These are phyloP conservation scores for Kuraishia capsulata DNA, from an alignment of 805 yeast species.

Conservation along the genomic window DNA sequence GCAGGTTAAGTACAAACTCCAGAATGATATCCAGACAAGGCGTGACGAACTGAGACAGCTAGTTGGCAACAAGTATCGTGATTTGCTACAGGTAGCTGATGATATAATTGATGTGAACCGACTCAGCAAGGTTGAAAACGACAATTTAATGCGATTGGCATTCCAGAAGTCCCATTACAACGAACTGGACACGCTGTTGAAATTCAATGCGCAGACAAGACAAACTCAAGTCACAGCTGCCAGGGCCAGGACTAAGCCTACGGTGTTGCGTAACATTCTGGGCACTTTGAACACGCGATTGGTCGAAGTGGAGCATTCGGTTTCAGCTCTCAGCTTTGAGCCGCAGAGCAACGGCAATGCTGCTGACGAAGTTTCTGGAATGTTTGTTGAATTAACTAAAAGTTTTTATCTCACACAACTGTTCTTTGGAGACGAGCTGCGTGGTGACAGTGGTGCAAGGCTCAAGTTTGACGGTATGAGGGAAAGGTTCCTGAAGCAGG, in stretches of 20 bases:
- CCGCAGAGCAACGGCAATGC: not conserved
- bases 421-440: constrained; percentile 12
- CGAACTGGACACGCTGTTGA: constrained; percentile 9
- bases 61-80: constrained; percentile 26
- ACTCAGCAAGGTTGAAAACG: constrained; percentile 15
- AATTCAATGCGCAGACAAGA: constrained; percentile 9
- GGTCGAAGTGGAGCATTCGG: not conserved
- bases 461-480: constrained; percentile 12
- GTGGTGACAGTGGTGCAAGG: not conserved
- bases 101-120: constrained; percentile 24
- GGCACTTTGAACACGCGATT: constrained; percentile 13
- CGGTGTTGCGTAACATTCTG: constrained; percentile 15
- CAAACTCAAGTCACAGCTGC: constrained; percentile 3
- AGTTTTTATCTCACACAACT: constrained; percentile 13
- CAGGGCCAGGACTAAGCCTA: constrained; percentile 9
- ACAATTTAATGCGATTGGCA: constrained; percentile 15
- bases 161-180: constrained; percentile 18
- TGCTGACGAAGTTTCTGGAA: constrained; percentile 8
- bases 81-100: constrained; percentile 25
- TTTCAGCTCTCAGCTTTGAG: not conserved
- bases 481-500: constrained; percentile 8
- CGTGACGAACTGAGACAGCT: constrained; percentile 17
- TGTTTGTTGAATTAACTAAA: constrained; percentile 15
- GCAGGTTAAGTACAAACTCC: constrained; percentile 11
- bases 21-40: constrained; percentile 12